phyloP scores from a whole-genome alignment of 139 green algal species.

The Picochlorum costavermella region DNA sequence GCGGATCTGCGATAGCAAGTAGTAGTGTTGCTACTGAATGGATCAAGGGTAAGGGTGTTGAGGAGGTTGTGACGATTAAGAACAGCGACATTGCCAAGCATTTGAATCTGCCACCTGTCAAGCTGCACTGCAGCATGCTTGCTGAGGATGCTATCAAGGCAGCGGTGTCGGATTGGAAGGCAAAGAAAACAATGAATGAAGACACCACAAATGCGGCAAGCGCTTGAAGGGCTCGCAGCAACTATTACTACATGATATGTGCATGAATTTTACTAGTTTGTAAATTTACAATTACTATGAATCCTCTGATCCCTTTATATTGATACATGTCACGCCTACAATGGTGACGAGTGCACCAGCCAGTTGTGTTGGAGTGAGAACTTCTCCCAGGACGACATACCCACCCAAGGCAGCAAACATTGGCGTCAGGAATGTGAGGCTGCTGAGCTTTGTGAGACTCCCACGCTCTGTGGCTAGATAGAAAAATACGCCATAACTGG shows the following conservation, averaged over 20 bases:
- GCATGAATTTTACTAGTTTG: background rate
- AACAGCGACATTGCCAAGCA: constrained; percentile 97
- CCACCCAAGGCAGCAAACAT: constrained; percentile 74
- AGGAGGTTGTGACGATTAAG: constrained; percentile 85
- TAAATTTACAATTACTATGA: background rate
- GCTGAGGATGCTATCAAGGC: constrained; percentile 91
- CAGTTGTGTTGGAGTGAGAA: constrained; percentile 75
- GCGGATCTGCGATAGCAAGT: constrained; percentile 91
- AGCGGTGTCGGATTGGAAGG: constrained; percentile 89
- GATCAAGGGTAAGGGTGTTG: constrained; percentile 79
- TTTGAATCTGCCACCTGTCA: constrained; percentile 92
- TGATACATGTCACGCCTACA: constrained; percentile 73
- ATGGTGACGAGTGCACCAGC: constrained; percentile 78
- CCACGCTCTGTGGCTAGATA: constrained; percentile 53
- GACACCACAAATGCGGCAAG: background rate
- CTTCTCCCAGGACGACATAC: constrained; percentile 79
- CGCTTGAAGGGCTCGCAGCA: background rate
- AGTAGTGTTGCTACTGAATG: constrained; percentile 93
- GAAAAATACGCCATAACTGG: constrained; percentile 80
- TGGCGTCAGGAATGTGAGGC: constrained; percentile 94
- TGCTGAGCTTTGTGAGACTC: constrained; percentile 80
- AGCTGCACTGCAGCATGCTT: constrained; percentile 99
- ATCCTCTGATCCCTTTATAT: background rate
- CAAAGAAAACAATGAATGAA: constrained; percentile 42
- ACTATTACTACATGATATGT: background rate